Evolutionary conservation across 257 asterid genomes (phyloP).

Genomic region (Schizonepeta tenuifolia): DNA sequence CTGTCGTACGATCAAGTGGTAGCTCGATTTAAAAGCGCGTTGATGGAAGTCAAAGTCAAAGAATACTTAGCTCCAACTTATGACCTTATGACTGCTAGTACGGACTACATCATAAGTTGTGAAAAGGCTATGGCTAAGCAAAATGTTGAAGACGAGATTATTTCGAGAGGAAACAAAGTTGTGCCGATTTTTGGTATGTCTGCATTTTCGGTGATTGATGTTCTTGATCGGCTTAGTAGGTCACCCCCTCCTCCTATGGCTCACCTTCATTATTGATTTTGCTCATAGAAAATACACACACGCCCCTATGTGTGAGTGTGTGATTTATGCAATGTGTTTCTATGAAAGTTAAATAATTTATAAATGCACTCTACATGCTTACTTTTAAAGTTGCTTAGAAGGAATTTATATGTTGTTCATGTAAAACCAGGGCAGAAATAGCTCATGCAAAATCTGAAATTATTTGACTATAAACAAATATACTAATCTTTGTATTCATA

Average conservation of each 20-base stretch:
- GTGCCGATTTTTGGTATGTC: constrained; percentile 17
- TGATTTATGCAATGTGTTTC: neutral
- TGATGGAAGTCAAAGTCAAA: neutral
- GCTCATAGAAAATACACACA: neutral
- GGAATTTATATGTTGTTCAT: no score
- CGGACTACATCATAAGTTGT: constrained; percentile 22
- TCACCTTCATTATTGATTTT: neutral
- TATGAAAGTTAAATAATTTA: no score
- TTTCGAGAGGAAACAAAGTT: constrained; percentile 22
- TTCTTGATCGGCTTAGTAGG: neutral
- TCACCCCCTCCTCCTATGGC: neutral
- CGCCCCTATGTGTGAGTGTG: neutral
- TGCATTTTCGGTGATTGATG: neutral
- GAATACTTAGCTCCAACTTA: constrained; percentile 14
- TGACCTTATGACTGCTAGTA: constrained; percentile 24
- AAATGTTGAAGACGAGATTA: neutral
- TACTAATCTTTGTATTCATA: no score
- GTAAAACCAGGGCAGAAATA: no score
- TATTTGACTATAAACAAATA: no score
- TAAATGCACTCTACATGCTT: no score
- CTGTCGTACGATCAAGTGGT: neutral
- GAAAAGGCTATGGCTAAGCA: neutral
- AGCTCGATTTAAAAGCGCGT: neutral
- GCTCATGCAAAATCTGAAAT: no score
- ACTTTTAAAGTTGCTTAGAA: no score